Evolutionary conservation across 1,284 basidiomycete species (phyloP), one percentile per base, ranked within the genome.

Genomic region (Microbotryomycetes sp.): DNA sequence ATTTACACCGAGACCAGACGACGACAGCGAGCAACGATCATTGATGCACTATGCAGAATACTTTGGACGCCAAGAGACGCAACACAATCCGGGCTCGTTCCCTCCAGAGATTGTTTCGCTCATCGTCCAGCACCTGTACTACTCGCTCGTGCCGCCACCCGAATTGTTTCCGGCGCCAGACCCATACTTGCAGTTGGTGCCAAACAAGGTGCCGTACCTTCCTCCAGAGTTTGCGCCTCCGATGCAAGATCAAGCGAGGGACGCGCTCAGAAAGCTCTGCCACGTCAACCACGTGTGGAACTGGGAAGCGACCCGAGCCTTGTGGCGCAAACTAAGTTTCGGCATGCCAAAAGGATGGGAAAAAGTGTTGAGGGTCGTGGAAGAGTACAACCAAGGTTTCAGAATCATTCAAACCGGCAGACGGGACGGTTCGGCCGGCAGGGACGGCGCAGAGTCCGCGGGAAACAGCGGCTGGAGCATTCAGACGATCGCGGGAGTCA

Each of bases 71-170:
- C 35, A 41, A 41, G 9, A 11, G 45, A n/a, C 13, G n/a, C n/a
- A 54, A 21, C 53, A 31, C 7, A 24, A 52, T 27, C 24, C 50
- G 18, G 50, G 50, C 13, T 29, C 24, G 7, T 52, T 68, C 45
- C 67, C 67, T 5, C 61, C 67, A 21, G 67, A 68, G 31, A 60
- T 68, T 30, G 60, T 68, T 52, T 51, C 57, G 45, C 57, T 68
- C 23, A 68, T 68, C 57, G 47, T 62, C 26, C 61, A 61, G 27
- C 67, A 68, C 55, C 48, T 66, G 15, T 68, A 59, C 57, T 58
- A 61, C 54, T 27, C 23, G 4, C 27, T 61, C 47, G 47, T 57
- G 3, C 65, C 65, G 0, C 57, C 57, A 18, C 62, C 66, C 23
- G 24, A 51, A 13, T 26, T 59, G 3, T 67, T 61, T 52, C 65